Percentiles rank a stretch among this genome's conserved stretches.
phyloP scores from a whole-genome alignment of 208 protist species.

The Tritrichomonas musculus region DNA sequence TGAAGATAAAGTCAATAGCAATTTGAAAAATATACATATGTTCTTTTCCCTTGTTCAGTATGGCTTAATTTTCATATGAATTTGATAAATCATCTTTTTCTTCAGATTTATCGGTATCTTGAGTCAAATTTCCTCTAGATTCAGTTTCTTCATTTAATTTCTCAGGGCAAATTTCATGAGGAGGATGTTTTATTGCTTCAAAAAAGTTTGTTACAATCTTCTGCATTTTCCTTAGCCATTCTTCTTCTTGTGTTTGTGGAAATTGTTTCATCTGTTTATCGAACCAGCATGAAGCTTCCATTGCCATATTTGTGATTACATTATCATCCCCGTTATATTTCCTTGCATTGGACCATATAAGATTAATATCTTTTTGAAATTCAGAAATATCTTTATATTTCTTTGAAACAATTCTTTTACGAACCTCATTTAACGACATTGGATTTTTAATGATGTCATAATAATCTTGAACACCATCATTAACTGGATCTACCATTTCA shows the following conservation, averaged over 20 bases:
- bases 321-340: neutral
- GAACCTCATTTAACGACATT: neutral
- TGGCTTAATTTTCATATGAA: too few relatives aligned
- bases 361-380: neutral
- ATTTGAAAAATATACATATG: too few relatives aligned
- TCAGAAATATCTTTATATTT: neutral
- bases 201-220: neutral
- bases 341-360: neutral
- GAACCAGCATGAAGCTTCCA: slow-evolving; percentile 19
- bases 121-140: too few relatives aligned
- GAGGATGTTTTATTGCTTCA: neutral
- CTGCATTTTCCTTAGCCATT: neutral
- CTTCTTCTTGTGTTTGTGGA: neutral
- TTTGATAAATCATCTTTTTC: too few relatives aligned
- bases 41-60: too few relatives aligned
- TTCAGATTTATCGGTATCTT: too few relatives aligned
- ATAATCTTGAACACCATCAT: neutral
- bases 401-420: neutral
- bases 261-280: neutral
- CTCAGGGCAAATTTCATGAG: neutral
- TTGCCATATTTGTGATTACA: neutral
- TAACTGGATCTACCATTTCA: neutral
- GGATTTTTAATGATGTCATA: neutral
- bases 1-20: too few relatives aligned
- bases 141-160: too few relatives aligned